Evolutionary conservation across 2,329 filamentous ascomycete genomes (phyloP).

Genomic region (Ophiostoma piceae): DNA sequence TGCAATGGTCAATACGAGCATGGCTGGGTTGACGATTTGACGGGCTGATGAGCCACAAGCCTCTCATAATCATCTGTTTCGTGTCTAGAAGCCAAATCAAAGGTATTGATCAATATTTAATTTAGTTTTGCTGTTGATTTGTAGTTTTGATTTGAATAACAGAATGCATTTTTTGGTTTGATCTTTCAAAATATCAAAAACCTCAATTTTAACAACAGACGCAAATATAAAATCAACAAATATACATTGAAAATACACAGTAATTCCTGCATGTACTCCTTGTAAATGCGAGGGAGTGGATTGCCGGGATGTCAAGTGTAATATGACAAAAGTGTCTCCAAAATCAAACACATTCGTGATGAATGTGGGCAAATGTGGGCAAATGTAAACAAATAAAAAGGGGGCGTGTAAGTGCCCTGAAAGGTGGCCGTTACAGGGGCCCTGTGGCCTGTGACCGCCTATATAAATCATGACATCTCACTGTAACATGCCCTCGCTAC

Average conservation of each 20-base stretch:
- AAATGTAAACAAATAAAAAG: conserved; percentile 10
- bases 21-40: not conserved
- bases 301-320: conserved; percentile 1
- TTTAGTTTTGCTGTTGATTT: too few relatives aligned
- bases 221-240: not conserved
- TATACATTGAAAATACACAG: not conserved
- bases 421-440: not conserved
- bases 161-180: too few relatives aligned
- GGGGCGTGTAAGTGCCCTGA: not conserved
- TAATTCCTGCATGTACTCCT: not conserved
- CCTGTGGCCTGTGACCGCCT: not conserved
- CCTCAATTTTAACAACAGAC: not conserved
- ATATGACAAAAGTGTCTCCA: not conserved
- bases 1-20: not conserved
- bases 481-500: not conserved
- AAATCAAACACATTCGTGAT: not conserved
- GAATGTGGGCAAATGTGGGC: not conserved
- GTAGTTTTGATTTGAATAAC: too few relatives aligned
- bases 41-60: not conserved
- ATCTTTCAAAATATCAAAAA: not conserved
- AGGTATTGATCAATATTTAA: too few relatives aligned
- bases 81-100: too few relatives aligned
- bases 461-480: not conserved
- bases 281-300: not conserved
- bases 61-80: too few relatives aligned